A percentile compares a stretch with the other conserved stretches of the same genome.
These are phyloP conservation scores for Osmanthus fragrans DNA, from an alignment of 257 asterid genomes.

Conservation along the genomic window DNA sequence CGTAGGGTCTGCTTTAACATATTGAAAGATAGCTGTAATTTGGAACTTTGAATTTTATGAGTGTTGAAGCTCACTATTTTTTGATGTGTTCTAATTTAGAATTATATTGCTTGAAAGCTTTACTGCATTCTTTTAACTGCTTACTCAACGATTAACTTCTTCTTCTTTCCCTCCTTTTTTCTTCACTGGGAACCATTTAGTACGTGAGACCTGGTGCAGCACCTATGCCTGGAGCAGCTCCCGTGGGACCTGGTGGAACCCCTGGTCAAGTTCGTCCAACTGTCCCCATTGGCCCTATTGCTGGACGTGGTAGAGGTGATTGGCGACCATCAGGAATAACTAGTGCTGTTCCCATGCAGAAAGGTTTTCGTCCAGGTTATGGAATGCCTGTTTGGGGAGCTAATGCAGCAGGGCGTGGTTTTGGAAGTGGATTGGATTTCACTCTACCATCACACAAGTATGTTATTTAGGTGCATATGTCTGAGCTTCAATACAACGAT, in stretches of 20 bases:
- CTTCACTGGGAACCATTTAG: constrained; percentile 44
- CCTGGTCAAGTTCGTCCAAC: constrained; percentile 84
- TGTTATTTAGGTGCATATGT: constrained; percentile 25
- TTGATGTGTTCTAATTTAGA: background rate
- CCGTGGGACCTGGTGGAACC: constrained; percentile 58
- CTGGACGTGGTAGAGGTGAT: constrained; percentile 98
- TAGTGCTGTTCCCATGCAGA: constrained; percentile 62
- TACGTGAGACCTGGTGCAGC: constrained; percentile 98
- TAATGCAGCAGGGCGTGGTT: constrained; percentile 76
- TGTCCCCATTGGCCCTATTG: constrained; percentile 47
- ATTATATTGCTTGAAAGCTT: constrained; percentile 2
- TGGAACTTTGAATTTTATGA: constrained; percentile 12
- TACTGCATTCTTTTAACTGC: constrained; percentile 12
- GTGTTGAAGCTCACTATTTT: background rate
- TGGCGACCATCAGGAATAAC: constrained; percentile 86
- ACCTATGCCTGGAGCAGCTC: constrained; percentile 63
- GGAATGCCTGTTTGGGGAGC: constrained; percentile 70
- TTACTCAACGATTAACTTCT: constrained; percentile 10
- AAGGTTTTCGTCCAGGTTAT: constrained; percentile 72
- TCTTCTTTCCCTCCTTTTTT: constrained; percentile 18
- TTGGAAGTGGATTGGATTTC: constrained; percentile 95
- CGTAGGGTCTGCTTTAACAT: constrained; percentile 18
- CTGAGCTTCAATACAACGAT: background rate
- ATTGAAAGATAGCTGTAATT: constrained; percentile 14
- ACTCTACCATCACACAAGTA: constrained; percentile 99